Evolutionary conservation across 2,329 filamentous ascomycete genomes (phyloP).

Genomic region (Talaromyces sp.): DNA sequence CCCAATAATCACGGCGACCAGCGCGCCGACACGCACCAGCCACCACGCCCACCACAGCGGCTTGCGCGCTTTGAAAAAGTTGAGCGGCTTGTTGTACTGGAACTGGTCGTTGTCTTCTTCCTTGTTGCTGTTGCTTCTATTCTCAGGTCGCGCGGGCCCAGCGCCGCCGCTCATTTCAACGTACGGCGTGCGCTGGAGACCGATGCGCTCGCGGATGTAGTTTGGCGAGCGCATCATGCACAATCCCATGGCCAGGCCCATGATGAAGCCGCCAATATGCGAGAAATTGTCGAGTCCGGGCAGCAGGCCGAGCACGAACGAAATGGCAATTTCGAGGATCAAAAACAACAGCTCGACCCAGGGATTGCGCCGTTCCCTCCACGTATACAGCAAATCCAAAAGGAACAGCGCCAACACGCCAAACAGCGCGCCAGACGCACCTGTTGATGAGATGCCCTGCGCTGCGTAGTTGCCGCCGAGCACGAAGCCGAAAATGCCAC

Average conservation of each 20-base stretch:
- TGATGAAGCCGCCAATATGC: conserved; percentile 92
- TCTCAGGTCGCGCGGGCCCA: conserved; percentile 20
- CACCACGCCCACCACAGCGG: conserved; percentile 98
- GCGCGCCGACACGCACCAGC: conserved; percentile 70
- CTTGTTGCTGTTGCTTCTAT: not conserved
- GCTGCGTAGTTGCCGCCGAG: conserved; percentile 90
- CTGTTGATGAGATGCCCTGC: conserved; percentile 73
- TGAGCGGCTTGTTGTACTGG: conserved; percentile 44
- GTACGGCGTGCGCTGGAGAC: conserved; percentile 63
- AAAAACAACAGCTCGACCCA: conserved; percentile 84
- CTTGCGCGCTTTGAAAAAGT: conserved; percentile 89
- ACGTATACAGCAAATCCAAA: conserved; percentile 88
- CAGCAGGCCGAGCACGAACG: conserved; percentile 84
- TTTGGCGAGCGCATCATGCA: conserved; percentile 86
- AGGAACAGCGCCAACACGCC: conserved; percentile 84
- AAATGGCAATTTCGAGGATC: conserved; percentile 75
- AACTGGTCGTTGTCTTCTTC: conserved; percentile 39
- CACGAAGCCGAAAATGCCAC: conserved; percentile 93
- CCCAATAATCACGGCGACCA: conserved; percentile 74
- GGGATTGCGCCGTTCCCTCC: conserved; percentile 71
- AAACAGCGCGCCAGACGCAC: conserved; percentile 85
- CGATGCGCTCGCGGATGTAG: conserved; percentile 66
- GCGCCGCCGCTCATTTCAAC: conserved; percentile 56
- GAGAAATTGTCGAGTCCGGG: conserved; percentile 95
- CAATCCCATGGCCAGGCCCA: conserved; percentile 81